These are phyloP conservation scores for Lactarius hengduanensis DNA, from an alignment of 768 basidiomycete genomes.

Conservation along the genomic window DNA sequence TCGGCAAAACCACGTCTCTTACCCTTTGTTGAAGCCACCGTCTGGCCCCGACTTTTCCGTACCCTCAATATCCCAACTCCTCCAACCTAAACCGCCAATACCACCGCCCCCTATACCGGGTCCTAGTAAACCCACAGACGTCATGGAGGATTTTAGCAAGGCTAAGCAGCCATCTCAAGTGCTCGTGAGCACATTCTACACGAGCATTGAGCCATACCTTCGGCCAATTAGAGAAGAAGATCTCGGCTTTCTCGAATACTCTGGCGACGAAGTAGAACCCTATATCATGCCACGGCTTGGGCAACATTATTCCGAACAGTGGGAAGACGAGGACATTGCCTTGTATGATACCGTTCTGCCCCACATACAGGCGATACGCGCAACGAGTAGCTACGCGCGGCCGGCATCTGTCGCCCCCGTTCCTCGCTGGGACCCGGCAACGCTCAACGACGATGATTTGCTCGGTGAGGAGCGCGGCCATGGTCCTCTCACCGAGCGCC, in stretches of 20 bases:
- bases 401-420: conserved; percentile 47
- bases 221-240: conserved; percentile 93
- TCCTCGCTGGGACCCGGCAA: conserved; percentile 82
- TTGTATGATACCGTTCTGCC: conserved; percentile 45
- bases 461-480: conserved; percentile 75
- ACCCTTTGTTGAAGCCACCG: conserved; percentile 31
- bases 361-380: conserved; percentile 41
- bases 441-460: conserved; percentile 69
- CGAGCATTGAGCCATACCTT: conserved; percentile 86
- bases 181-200: conserved; percentile 75
- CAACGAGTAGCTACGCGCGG: conserved; percentile 34
- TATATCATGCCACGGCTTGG: conserved; percentile 85
- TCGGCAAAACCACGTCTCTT: background rate
- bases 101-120: conserved; percentile 66
- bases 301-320: conserved; percentile 83
- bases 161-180: conserved; percentile 73
- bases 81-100: conserved; percentile 62
- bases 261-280: conserved; percentile 87
- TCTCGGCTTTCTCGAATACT: conserved; percentile 87
- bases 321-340: conserved; percentile 87
- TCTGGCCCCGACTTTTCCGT: conserved; percentile 61
- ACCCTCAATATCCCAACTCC: conserved; percentile 48
- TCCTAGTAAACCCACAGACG: conserved; percentile 81
- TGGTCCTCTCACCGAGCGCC: conserved; percentile 83
- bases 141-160: conserved; percentile 87